A percentile compares a stretch with the other conserved stretches of the same genome.
Evolutionary conservation across 2,329 filamentous ascomycete species (phyloP).

Genomic region (Sporothrix euskadiensis): DNA sequence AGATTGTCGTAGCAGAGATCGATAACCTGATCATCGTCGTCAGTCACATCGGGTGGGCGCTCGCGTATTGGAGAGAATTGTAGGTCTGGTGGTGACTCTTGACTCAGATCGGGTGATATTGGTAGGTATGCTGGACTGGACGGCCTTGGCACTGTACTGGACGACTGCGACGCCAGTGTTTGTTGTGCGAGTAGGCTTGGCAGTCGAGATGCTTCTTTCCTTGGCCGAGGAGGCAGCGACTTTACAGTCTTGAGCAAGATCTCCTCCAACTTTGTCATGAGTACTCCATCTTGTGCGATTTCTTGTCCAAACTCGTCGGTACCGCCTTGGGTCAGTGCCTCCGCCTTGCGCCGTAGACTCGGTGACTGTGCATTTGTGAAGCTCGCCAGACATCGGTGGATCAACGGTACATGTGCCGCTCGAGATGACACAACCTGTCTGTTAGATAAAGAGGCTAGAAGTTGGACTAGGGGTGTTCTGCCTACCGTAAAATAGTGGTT

Average conservation of each 20-base stretch:
- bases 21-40: not conserved
- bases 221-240: not conserved
- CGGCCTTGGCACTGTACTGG: not conserved
- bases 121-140: not conserved
- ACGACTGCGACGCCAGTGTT: not conserved
- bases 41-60: not conserved
- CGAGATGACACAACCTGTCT: slow-evolving; percentile 25
- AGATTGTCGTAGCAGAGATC: slow-evolving; percentile 19
- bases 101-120: not conserved
- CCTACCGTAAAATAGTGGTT: slow-evolving; percentile 30
- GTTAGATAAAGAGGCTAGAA: no score
- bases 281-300: not conserved
- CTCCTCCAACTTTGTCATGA: slow-evolving; percentile 26
- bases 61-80: not conserved
- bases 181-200: not conserved
- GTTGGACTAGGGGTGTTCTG: not conserved
- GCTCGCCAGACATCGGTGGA: slow-evolving; percentile 27
- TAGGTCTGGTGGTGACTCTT: not conserved
- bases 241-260: slow-evolving; percentile 26
- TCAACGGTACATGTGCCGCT: slow-evolving; percentile 22
- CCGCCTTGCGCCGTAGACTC: slow-evolving; percentile 27
- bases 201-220: not conserved
- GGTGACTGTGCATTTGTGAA: slow-evolving; percentile 29
- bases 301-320: not conserved
- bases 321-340: not conserved